Percentiles rank a stretch among this genome's conserved stretches.
These are phyloP conservation scores for Penicillium simplicissimum DNA, from an alignment of 495 filamentous ascomycete species.

Conservation along the genomic window DNA sequence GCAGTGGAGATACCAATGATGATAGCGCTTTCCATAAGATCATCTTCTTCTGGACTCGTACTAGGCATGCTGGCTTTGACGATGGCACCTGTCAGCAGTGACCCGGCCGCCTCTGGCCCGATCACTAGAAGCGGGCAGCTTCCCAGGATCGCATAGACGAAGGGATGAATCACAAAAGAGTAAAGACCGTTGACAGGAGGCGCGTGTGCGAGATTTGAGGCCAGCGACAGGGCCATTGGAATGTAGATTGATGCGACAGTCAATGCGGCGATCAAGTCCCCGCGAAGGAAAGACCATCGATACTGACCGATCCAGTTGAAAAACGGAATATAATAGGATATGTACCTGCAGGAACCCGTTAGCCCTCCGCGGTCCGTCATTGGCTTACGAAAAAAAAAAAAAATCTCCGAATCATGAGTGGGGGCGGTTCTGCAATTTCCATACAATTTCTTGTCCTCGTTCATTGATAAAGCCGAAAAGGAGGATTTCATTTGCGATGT, in stretches of 20 bases:
- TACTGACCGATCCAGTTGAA: constrained; percentile 89
- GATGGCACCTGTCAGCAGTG: constrained; percentile 83
- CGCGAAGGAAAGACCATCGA: constrained; percentile 72
- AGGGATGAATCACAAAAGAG: constrained; percentile 86
- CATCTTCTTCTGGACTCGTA: constrained; percentile 67
- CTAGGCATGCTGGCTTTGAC: constrained; percentile 73
- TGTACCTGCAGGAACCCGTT: constrained; percentile 60
- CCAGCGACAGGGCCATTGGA: constrained; percentile 91
- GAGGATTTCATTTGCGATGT: constrained; percentile 37
- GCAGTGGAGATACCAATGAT: constrained; percentile 89
- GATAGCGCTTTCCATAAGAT: constrained; percentile 68
- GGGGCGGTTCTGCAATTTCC: constrained; percentile 5
- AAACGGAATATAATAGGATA: constrained; percentile 91
- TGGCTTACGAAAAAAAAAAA: not conserved
- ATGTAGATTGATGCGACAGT: constrained; percentile 98
- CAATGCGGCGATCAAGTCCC: constrained; percentile 82
- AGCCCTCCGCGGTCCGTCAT: constrained; percentile 12
- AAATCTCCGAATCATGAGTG: not conserved
- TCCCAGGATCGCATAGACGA: constrained; percentile 87
- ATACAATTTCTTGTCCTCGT: constrained; percentile 39
- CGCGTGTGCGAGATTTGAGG: constrained; percentile 91
- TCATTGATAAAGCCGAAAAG: constrained; percentile 28
- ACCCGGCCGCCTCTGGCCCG: constrained; percentile 92
- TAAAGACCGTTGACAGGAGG: constrained; percentile 96
- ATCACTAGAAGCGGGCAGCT: constrained; percentile 93